Percentiles rank a stretch among this genome's conserved stretches.
phyloP scores from a whole-genome alignment of 2,329 filamentous ascomycete species.

The Colletotrichum sojae region DNA sequence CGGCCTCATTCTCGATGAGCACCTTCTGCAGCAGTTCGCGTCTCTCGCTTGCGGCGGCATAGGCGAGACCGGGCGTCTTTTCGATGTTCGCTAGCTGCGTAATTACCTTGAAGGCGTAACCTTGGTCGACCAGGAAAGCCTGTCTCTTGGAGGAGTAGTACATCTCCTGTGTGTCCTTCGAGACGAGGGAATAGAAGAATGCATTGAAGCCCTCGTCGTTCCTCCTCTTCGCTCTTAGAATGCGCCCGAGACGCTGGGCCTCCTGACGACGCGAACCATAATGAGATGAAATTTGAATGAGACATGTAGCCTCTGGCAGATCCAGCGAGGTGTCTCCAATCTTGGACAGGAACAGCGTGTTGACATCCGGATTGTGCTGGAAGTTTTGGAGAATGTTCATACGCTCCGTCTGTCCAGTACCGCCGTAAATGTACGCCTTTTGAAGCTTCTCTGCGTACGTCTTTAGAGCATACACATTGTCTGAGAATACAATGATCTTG shows the following conservation, averaged over 20 bases:
- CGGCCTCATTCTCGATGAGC: constrained; percentile 86
- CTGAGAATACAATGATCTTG: constrained; percentile 98
- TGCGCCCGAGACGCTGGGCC: constrained; percentile 92
- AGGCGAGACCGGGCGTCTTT: constrained; percentile 83
- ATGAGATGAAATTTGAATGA: constrained; percentile 98
- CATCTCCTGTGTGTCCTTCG: constrained; percentile 98
- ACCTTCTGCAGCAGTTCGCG: constrained; percentile 91
- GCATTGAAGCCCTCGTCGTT: constrained; percentile 99
- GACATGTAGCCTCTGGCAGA: constrained; percentile 93
- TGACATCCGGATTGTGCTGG: constrained; percentile 90
- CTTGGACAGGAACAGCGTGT: constrained; percentile 96
- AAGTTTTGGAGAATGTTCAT: constrained; percentile 93
- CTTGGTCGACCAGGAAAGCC: constrained; percentile 97
- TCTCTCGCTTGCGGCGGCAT: constrained; percentile 82
- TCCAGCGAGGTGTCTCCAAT: constrained; percentile 99
- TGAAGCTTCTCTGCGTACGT: constrained; percentile 86
- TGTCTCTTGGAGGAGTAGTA: constrained; percentile 97
- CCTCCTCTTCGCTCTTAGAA: constrained; percentile 92
- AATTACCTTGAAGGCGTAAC: constrained; percentile 99
- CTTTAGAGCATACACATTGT: constrained; percentile 94
- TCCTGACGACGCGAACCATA: constrained; percentile 98
- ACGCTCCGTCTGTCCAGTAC: constrained; percentile 87
- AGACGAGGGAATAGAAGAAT: constrained; percentile 98
- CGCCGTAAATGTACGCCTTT: constrained; percentile 93
- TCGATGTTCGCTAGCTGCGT: constrained; percentile 95